phyloP scores from a whole-genome alignment of 164 flowering plant genomes.

The Brasenia schreberi region DNA sequence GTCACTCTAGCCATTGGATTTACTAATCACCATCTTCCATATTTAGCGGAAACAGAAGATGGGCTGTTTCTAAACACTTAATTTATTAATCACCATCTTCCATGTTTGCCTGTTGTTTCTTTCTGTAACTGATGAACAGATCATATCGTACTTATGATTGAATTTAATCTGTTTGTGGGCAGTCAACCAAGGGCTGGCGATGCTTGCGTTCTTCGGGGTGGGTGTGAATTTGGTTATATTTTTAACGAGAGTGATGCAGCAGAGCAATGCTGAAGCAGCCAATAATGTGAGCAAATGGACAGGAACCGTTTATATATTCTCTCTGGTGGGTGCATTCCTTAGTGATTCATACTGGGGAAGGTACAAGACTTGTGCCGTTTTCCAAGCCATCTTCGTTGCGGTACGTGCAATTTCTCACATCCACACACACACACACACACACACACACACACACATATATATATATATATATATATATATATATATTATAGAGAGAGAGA shows the following conservation, averaged over 20 bases:
- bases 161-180: slow-evolving; percentile 8
- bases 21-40: not conserved
- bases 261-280: slow-evolving; percentile 64
- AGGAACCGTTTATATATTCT: slow-evolving; percentile 70
- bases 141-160: not conserved
- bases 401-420: slow-evolving; percentile 18
- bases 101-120: too few species aligned
- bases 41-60: not conserved
- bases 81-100: too few species aligned
- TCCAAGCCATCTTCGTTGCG: slow-evolving; percentile 50
- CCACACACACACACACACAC: not conserved
- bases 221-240: slow-evolving; percentile 82
- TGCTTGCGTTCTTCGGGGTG: slow-evolving; percentile 82
- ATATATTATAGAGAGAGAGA: not conserved
- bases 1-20: not conserved
- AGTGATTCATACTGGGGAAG: slow-evolving; percentile 91
- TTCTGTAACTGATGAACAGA: not conserved
- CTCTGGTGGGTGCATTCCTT: slow-evolving; percentile 68
- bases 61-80: not conserved
- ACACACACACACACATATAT: not conserved
- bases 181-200: slow-evolving; percentile 79
- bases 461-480: not conserved
- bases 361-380: slow-evolving; percentile 58
- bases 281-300: slow-evolving; percentile 78
- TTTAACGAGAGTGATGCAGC: slow-evolving; percentile 59